Base-by-base conservation (phyloP, 495 filamentous ascomycete species). In the Thozetella sp. region DNA sequence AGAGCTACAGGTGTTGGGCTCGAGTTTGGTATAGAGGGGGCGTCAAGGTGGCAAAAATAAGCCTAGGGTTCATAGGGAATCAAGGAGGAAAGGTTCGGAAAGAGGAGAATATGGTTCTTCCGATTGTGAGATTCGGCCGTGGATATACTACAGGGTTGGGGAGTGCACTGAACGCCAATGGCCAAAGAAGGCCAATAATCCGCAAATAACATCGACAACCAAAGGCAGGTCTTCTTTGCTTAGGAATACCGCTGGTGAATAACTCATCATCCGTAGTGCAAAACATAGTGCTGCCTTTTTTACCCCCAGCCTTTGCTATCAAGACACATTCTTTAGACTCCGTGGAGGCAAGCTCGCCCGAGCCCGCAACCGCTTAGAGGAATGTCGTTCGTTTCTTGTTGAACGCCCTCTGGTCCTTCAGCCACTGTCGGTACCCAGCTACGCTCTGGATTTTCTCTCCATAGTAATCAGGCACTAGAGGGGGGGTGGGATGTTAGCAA, bases 381-480 rank as follows among this genome's bases (percentile, higher is more conserved):
- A 78, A 91, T 62, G 77, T 87, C 53, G 85, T 83, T 67, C 90
- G 88, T 84, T 97, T 97, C 77, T 88, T 86, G 77, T 96, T 97
- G 74, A 95, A 99, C n/a, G 93, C 93, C 51, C 93, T 76, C 81
- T 98, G 96, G 72, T 99, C 95, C 80, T 94, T 97, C 70, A 99
- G 76, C 95, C 95, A 99, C 72, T 90, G 88, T 64, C 96, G 76
- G 67, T 97, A 99, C 53, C 90, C 93, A 58, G 86, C 84, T 37
- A 99, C 91, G 63, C 92, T 96, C 17, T 89, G 90, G 71, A 99
- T 97, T 84, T 97, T 97, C 81, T 99, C 95, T 53, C 95, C 90
- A 66, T 93, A 92, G 73, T 87, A 89, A 68, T 89, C 86, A 51
- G 83, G 84, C 0, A 84, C 82, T 68, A n/a, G 4, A 48, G 54